These are phyloP conservation scores for Metschnikowia baotianmanensis DNA, from an alignment of 805 yeast genomes.

Conservation along the genomic window DNA sequence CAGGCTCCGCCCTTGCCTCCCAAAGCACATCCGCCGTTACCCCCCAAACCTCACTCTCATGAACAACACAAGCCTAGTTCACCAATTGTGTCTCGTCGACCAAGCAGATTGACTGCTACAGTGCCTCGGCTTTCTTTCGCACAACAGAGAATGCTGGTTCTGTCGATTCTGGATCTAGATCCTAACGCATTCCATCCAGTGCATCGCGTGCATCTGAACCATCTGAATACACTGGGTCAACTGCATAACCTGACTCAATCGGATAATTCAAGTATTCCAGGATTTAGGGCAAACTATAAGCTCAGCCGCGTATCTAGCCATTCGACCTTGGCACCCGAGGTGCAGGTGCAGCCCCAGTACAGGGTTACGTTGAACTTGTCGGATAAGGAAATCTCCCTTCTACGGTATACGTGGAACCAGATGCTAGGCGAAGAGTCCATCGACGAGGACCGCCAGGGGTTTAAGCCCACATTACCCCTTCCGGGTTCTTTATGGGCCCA, in stretches of 20 bases:
- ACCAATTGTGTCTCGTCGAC: background rate
- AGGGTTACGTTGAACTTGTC: constrained; percentile 20
- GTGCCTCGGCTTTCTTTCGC: background rate
- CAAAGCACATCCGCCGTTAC: too few species aligned
- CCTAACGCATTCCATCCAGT: background rate
- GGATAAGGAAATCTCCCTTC: constrained; percentile 40
- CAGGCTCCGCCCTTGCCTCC: too few species aligned
- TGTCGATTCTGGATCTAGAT: background rate
- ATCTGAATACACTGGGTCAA: too few species aligned
- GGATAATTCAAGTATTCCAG: constrained; percentile 2
- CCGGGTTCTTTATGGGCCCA: constrained; percentile 16
- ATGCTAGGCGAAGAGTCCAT: constrained; percentile 37
- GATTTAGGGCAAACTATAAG: constrained; percentile 21
- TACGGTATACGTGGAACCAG: constrained; percentile 43
- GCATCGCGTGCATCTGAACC: background rate
- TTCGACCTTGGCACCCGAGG: constrained; percentile 23
- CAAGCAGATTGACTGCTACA: constrained; percentile 2
- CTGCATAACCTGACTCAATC: background rate
- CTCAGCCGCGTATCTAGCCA: constrained; percentile 26
- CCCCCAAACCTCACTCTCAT: too few species aligned
- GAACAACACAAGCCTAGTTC: background rate
- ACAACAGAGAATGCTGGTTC: background rate
- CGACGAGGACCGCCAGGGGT: constrained; percentile 9
- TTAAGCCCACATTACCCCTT: constrained; percentile 12
- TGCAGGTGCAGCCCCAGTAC: constrained; percentile 19